Conservation (phyloP, 2,329 filamentous ascomycete species). For the Talaromyces piceae region DNA sequence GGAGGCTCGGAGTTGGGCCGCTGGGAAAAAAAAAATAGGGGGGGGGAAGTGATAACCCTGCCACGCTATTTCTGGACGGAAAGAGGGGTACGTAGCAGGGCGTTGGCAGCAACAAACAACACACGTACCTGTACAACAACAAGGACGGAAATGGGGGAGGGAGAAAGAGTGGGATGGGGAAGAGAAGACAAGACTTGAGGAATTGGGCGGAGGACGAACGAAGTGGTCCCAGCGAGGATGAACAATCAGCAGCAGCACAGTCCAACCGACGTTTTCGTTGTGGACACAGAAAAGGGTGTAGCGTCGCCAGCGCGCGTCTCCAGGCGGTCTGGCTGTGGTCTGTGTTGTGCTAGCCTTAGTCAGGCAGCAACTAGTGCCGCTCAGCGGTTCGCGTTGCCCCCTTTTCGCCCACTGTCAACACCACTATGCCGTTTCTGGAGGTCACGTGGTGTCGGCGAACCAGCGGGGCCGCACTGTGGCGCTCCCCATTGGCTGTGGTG, state of each 20-base stretch:
- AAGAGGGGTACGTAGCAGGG: constrained; percentile 12
- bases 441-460: background rate
- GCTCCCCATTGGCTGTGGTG: background rate
- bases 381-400: constrained; percentile 29
- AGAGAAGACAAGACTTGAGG: background rate
- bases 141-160: constrained; percentile 13
- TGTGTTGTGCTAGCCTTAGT: constrained; percentile 34
- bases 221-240: constrained; percentile 12
- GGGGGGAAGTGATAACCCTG: constrained; percentile 13
- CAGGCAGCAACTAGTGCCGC: constrained; percentile 14
- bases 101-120: constrained; percentile 12
- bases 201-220: constrained; percentile 1
- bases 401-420: constrained; percentile 4
- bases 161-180: constrained; percentile 1
- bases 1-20: background rate
- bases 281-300: constrained; percentile 7
- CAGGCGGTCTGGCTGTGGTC: constrained; percentile 43
- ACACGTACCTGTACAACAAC: constrained; percentile 2
- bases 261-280: constrained; percentile 13
- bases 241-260: constrained; percentile 15
- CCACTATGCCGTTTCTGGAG: background rate
- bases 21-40: constrained; percentile 9
- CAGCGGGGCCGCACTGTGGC: constrained; percentile 3
- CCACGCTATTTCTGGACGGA: constrained; percentile 12
- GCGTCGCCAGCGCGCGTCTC: constrained; percentile 18